A percentile compares a stretch with the other conserved stretches of the same genome.
Conservation (phyloP, 768 basidiomycete species). For the Lentinula guzmanii region DNA sequence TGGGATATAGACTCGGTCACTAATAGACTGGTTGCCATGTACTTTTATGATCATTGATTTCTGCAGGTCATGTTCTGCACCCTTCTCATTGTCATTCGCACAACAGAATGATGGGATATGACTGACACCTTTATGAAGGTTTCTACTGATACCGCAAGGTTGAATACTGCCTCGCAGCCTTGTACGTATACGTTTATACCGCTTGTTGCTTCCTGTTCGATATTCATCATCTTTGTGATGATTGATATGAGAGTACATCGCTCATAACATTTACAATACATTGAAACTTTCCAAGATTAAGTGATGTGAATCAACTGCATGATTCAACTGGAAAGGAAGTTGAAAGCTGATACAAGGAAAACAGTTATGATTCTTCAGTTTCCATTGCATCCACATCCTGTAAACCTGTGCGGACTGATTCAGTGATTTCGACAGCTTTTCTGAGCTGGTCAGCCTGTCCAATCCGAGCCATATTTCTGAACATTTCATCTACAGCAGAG, state of each 20-base stretch:
- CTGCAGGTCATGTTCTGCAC: background rate
- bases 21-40: background rate
- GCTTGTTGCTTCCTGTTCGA: no score
- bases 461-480: constrained; percentile 13
- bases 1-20: background rate
- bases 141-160: no score
- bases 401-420: constrained; percentile 5
- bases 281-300: no score
- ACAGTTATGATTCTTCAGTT: background rate
- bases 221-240: no score
- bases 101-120: no score
- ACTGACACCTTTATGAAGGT: no score
- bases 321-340: background rate
- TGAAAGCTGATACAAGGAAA: no score
- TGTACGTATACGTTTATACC: no score
- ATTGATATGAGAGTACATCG: no score
- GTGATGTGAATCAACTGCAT: background rate
- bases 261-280: no score
- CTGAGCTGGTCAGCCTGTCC: constrained; percentile 21
- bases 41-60: background rate
- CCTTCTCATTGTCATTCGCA: no score
- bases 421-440: constrained; percentile 19
- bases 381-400: constrained; percentile 4
- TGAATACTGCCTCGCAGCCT: no score
- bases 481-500: constrained; percentile 8